phyloP scores from a whole-genome alignment of 2,329 filamentous ascomycete species.

The Pseudocercospora musae region DNA sequence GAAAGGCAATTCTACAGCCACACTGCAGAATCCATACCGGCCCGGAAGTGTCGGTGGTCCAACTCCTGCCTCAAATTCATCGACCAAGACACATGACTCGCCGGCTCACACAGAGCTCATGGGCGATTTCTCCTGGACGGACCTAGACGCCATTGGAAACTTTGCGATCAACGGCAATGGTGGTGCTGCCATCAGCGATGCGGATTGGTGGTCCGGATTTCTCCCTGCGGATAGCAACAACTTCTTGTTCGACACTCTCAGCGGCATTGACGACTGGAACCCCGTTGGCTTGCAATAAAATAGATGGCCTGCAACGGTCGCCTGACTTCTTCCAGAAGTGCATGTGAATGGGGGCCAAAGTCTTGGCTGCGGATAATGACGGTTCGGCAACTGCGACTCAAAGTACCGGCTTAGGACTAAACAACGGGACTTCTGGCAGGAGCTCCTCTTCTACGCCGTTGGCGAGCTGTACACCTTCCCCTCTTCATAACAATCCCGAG shows the following conservation, averaged over 20 bases:
- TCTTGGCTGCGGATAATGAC: neutral
- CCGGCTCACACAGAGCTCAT: conserved; percentile 45
- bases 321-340: neutral
- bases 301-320: neutral
- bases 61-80: conserved; percentile 29
- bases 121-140: conserved; percentile 51
- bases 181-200: conserved; percentile 29
- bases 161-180: conserved; percentile 46
- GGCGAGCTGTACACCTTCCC: neutral
- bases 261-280: conserved; percentile 34
- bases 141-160: conserved; percentile 47
- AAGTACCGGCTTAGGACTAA: neutral
- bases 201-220: conserved; percentile 39
- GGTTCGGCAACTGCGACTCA: neutral
- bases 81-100: conserved; percentile 30
- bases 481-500: neutral
- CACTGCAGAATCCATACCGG: conserved; percentile 39
- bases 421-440: neutral
- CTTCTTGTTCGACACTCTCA: conserved; percentile 33
- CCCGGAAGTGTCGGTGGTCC: conserved; percentile 38
- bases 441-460: neutral
- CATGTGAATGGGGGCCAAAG: neutral
- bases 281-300: conserved; percentile 28
- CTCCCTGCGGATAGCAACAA: conserved; percentile 37
- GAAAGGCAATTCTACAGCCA: conserved; percentile 26